Base-by-base conservation (phyloP, 495 filamentous ascomycete genomes). In the Lepidopterella palustris region DNA sequence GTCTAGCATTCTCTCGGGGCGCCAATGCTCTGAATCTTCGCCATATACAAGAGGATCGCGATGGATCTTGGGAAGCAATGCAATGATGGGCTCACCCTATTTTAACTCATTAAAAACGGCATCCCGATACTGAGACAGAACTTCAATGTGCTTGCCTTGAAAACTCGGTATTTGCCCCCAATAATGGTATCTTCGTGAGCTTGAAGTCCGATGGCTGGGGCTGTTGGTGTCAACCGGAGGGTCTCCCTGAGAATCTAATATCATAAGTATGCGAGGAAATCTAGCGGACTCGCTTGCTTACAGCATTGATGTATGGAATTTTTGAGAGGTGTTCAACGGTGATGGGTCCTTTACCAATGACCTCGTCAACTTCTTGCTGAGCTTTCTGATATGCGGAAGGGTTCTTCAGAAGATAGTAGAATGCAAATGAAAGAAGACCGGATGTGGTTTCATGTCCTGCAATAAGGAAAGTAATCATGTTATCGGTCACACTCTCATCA, bases 21-120 rank as follows among this genome's bases (percentile, higher is more conserved):
- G 73, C 58, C 82, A 87, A 18, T 80, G 76, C 5, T 76, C 62
- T 6, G 78, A 79, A 9, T 63, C 61, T 39, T 80, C 77, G 0
- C 83, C 84, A 31, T 74, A 90, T 1, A 89, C 80, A 21, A 77
- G 69, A 8, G 86, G 85, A 61, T 90, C 87, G n/a, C 78, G 77
- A 53, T 90, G 87, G 45, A 86, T 76, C 24, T 80, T 80, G 4
- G 75, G 68, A 1, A 87, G 68, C 9, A 87, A 67, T n/a, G 82
- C 68, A 62, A 86, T 82, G 61, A 90, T 78, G 11, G 79, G 65
- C 63, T 85, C 81, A 56, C 80, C 77, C 60, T 57, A 18, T 42
- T 3, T 18, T 13, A 13, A 13, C 13, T 42, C 18, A 18, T 48
- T 29, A 32, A 10, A 24, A 57, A 23, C 1, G 15, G n/a, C 47